A percentile compares a stretch with the other conserved stretches of the same genome.
Evolutionary conservation across 495 filamentous ascomycete genomes (phyloP).

Genomic region (Jackrogersella minutella): DNA sequence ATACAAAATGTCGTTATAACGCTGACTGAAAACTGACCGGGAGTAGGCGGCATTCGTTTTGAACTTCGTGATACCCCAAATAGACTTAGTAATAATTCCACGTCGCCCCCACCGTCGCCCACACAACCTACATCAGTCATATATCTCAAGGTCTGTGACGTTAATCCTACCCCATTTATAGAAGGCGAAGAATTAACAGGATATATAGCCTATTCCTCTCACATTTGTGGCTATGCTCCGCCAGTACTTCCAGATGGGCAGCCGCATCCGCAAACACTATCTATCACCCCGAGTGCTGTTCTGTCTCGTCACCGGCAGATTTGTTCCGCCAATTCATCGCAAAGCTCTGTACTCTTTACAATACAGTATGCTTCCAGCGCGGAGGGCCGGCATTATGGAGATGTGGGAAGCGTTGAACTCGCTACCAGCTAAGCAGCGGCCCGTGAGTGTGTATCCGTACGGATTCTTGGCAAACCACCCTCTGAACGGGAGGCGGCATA

Average conservation of each 20-base stretch:
- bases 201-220: constrained; percentile 80
- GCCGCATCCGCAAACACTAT: constrained; percentile 94
- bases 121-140: constrained; percentile 74
- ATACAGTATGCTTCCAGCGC: constrained; percentile 95
- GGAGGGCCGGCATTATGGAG: constrained; percentile 78
- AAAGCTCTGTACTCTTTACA: constrained; percentile 96
- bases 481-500: constrained; percentile 39
- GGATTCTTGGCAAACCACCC: constrained; percentile 7
- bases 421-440: constrained; percentile 56
- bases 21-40: constrained; percentile 14
- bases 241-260: constrained; percentile 94
- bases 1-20: background rate
- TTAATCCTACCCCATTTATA: background rate
- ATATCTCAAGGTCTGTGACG: constrained; percentile 70
- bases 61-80: constrained; percentile 80
- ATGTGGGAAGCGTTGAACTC: constrained; percentile 76
- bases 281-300: constrained; percentile 86
- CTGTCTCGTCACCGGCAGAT: constrained; percentile 86
- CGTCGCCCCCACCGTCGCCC: constrained; percentile 25
- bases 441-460: constrained; percentile 34
- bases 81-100: constrained; percentile 51
- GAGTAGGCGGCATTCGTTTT: constrained; percentile 83
- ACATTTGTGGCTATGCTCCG: constrained; percentile 92
- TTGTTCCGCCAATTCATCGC: constrained; percentile 89
- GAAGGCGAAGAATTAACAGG: constrained; percentile 23